Conservation (phyloP, 306 rosid species). For the Corylus avellana region DNA sequence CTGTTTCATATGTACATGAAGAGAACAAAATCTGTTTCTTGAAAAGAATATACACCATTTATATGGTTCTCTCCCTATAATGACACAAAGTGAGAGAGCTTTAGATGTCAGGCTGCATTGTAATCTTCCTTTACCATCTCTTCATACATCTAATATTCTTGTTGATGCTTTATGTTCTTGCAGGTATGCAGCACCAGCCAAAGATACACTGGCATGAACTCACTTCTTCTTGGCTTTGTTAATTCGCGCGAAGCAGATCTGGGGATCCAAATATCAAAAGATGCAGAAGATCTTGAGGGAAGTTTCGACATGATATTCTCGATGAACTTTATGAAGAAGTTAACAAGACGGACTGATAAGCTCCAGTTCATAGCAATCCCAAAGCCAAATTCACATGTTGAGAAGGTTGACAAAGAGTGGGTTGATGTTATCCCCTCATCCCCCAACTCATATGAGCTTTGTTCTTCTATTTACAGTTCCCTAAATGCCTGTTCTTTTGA, state of each 20-base stretch:
- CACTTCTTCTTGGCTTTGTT: conserved; percentile 64
- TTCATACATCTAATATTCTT: conserved; percentile 16
- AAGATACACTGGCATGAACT: conserved; percentile 47
- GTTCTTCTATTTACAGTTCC: conserved; percentile 64
- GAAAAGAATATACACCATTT: background rate
- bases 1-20: background rate
- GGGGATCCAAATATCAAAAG: conserved; percentile 61
- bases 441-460: conserved; percentile 69
- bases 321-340: conserved; percentile 50
- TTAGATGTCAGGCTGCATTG: too few relatives aligned
- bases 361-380: conserved; percentile 58
- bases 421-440: conserved; percentile 59
- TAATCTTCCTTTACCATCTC: background rate
- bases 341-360: conserved; percentile 55
- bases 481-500: conserved; percentile 58
- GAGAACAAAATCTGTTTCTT: background rate
- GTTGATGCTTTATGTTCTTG: conserved; percentile 29
- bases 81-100: background rate
- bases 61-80: background rate
- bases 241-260: conserved; percentile 46
- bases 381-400: conserved; percentile 58
- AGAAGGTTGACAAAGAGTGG: conserved; percentile 78
- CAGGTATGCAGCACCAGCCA: conserved; percentile 66
- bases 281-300: conserved; percentile 41
- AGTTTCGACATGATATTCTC: conserved; percentile 64